Base-by-base conservation (phyloP, 139 green algal genomes). In the Nannochloris sp. region DNA sequence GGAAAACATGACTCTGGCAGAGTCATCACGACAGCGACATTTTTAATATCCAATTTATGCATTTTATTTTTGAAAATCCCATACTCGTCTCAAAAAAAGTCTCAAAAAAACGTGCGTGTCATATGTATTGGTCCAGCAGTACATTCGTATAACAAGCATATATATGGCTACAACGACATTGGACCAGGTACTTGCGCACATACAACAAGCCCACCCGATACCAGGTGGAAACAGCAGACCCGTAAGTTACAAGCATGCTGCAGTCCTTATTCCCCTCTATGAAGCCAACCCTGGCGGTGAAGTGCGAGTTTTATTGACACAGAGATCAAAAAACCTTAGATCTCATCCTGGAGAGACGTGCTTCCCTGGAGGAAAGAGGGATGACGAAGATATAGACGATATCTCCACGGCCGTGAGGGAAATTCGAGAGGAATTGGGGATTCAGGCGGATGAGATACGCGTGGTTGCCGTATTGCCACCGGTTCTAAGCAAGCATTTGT, bases 281-380 rank as follows among this genome's bases (percentile, higher is more conserved):
- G 73, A 85, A 44, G 63, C 68, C 10, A 48, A 40, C 5, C 56
- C 30, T 14, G 46, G 46, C 12, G 67, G 75, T 3, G 45, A 68
- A 10, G 60, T 81, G 43, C 66, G 66, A 4, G 80, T 89, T 6
- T 65, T 86, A 49, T 75, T 90, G 2, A 90, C 83, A 11, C 56
- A 61, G 56, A 44, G 56, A 46, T 29, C 14, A 5, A 23, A 13
- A 9, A 61, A 49, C 14, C 30, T 61, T 9, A 44, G n/a, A 10
- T 59, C 14, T 28, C 62, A 58, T 68, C 36, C 68, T 74, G 79
- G 80, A 10, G 84, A 92, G 72, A 81, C 90, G 2, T 86, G 78
- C 58, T 73, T 90, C n/a, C 85, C 85, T 2, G 85, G 85, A 4
- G 85, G 85, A 28, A 92, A 89, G 65, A 63, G 78, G 0, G 85